Percentiles rank a stretch among this genome's conserved stretches.
phyloP scores from a whole-genome alignment of 2,329 filamentous ascomycete genomes.

The Ophiostoma quercus region DNA sequence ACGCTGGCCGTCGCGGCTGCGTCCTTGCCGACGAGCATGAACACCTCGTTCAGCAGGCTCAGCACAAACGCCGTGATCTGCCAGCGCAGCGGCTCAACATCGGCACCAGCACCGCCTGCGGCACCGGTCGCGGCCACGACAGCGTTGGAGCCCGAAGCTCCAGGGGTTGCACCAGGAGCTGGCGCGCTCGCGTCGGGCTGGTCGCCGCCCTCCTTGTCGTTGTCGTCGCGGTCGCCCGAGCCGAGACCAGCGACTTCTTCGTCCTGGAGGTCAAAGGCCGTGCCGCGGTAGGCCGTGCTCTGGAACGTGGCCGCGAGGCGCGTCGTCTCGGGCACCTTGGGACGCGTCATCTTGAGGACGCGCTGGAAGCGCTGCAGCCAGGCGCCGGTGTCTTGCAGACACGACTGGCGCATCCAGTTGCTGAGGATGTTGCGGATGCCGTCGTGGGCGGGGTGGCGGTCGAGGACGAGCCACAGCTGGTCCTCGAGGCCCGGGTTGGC shows the following conservation, averaged over 20 bases:
- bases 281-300: conserved; percentile 39
- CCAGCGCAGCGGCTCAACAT: conserved; percentile 89
- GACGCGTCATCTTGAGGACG: conserved; percentile 80
- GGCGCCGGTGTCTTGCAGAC: conserved; percentile 67
- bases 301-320: conserved; percentile 24
- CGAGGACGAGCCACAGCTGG: conserved; percentile 83
- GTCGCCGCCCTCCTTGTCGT: conserved; percentile 43
- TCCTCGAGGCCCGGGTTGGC: conserved; percentile 79
- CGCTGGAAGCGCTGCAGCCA: conserved; percentile 89
- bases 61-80: conserved; percentile 94
- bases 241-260: conserved; percentile 95
- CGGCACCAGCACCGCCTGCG: conserved; percentile 44
- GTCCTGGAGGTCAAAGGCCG: conserved; percentile 76
- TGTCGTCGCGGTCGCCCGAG: conserved; percentile 52
- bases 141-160: background rate
- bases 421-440: conserved; percentile 80
- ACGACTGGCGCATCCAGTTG: conserved; percentile 91
- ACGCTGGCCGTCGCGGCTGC: conserved; percentile 66
- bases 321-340: conserved; percentile 54
- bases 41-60: conserved; percentile 77
- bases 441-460: conserved; percentile 68
- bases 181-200: conserved; percentile 27
- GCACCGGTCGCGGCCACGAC: background rate
- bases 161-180: background rate
- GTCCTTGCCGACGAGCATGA: conserved; percentile 72